Evolutionary conservation across 2,329 filamentous ascomycete genomes (phyloP).

Genomic region (Akanthomyces lecanii): DNA sequence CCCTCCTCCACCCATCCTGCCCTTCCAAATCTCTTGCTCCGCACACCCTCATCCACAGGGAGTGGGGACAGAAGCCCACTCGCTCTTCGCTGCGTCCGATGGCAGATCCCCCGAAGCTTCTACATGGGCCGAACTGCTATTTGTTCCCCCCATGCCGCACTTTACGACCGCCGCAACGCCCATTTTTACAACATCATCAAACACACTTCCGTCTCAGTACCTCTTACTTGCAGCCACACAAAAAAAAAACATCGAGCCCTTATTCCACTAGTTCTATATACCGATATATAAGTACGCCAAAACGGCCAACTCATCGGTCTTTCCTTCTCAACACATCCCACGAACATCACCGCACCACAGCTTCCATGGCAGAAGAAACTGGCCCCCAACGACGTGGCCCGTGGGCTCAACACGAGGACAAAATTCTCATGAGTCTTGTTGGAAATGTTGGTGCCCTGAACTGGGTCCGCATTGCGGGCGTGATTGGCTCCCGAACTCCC

Average conservation of each 20-base stretch:
- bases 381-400: conserved; percentile 54
- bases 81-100: conserved; percentile 15
- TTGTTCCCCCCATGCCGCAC: conserved; percentile 16
- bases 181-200: neutral
- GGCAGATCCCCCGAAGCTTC: conserved; percentile 17
- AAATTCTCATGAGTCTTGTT: conserved; percentile 65
- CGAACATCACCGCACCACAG: conserved; percentile 20
- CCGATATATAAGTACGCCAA: neutral
- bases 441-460: conserved; percentile 70
- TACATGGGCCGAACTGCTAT: conserved; percentile 20
- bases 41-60: neutral
- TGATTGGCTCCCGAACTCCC: conserved; percentile 72
- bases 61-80: conserved; percentile 5
- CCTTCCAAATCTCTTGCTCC: conserved; percentile 16
- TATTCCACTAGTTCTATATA: neutral
- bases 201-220: conserved; percentile 8
- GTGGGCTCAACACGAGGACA: conserved; percentile 77
- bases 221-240: neutral
- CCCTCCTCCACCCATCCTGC: neutral
- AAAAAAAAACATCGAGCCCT: neutral
- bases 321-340: conserved; percentile 7
- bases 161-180: neutral
- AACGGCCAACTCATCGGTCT: conserved; percentile 24
- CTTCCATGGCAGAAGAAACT: conserved; percentile 4
- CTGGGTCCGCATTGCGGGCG: conserved; percentile 82